phyloP scores from a whole-genome alignment of 164 flowering plant genomes.

The Santalum album region DNA sequence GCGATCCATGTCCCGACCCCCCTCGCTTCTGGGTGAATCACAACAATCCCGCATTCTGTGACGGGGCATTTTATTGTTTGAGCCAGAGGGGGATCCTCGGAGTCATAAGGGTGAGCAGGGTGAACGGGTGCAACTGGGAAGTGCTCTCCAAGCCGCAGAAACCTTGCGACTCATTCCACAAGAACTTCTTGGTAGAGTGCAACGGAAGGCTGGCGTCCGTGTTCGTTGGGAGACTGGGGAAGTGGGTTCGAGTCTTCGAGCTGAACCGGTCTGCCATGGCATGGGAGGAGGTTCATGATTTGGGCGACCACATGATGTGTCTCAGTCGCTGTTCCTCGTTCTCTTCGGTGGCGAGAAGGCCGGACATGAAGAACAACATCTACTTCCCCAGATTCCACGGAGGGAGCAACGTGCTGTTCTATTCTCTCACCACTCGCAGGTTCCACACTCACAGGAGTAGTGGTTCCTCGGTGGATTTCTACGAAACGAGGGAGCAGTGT shows the following conservation, averaged over 20 bases:
- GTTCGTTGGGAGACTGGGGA: background rate
- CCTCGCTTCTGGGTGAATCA: no score
- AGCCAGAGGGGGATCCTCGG: no score
- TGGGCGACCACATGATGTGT: constrained; percentile 2
- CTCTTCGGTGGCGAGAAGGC: background rate
- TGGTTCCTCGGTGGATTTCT: no score
- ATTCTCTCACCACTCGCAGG: background rate
- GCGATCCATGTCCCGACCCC: no score
- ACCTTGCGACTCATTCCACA: no score
- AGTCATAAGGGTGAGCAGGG: no score
- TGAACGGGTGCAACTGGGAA: no score
- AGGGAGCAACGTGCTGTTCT: background rate
- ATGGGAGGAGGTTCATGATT: background rate
- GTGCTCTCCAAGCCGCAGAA: no score
- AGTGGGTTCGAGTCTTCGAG: background rate
- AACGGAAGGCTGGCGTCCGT: background rate
- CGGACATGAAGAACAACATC: constrained; percentile 4
- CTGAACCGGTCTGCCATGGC: background rate
- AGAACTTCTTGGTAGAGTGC: no score
- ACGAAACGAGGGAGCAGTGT: no score
- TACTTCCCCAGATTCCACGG: constrained; percentile 1
- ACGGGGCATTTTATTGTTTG: no score
- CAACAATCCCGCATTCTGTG: no score
- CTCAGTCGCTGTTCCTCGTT: background rate
- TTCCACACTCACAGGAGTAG: background rate